Evolutionary conservation across 2,329 filamentous ascomycete species (phyloP), one percentile per base, ranked within the genome.

Genomic region (Calonectria fujianensis): DNA sequence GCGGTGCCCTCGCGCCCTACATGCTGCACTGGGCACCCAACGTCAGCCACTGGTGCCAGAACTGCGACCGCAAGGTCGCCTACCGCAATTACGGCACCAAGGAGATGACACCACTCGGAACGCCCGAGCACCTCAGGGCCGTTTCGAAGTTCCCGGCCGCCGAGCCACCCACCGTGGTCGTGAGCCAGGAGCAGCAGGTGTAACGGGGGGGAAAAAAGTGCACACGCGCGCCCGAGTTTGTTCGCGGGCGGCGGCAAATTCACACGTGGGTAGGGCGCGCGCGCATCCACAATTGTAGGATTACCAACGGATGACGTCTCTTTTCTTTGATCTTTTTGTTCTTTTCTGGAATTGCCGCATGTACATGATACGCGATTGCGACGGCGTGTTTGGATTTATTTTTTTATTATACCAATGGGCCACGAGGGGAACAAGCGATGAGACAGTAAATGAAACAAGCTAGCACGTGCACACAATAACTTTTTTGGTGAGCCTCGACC

Each of bases 61-160:
- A 82, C 64, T 82, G 80, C 69, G 66, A 64, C 13, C 80, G 79
- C 67, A 82, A 80, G 32, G 80, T 82, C 13, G 80, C 80, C 6
- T 63, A 72, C 54, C 66, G 73, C 54, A 31, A 74, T 27, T 70
- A 69, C 4, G 75, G 76, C 24, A 24, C 54, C 27, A 73, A 70
- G 1, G 4, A 75, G 10, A 80, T 81, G 78, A 41, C 73, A 29
- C 64, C 75, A 4, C 64, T 80, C 10, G 80, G 80, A 5, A 82
- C 80, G 20, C 80, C 80, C 6, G 80, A 81, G 14, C 80, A 82
- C 57, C 27, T 82, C 16, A 70, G 80, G 14, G 73, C 82, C 48
- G 69, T 73, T 7, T 82, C 80, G 9, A 81, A 72, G 37, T 82
- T 78, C 37, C 75, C 77, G 16, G 64, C 73, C 3, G 76, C 77